These are phyloP conservation scores for Gremmenia infestans DNA, from an alignment of 2,329 filamentous ascomycete genomes.

Conservation along the genomic window DNA sequence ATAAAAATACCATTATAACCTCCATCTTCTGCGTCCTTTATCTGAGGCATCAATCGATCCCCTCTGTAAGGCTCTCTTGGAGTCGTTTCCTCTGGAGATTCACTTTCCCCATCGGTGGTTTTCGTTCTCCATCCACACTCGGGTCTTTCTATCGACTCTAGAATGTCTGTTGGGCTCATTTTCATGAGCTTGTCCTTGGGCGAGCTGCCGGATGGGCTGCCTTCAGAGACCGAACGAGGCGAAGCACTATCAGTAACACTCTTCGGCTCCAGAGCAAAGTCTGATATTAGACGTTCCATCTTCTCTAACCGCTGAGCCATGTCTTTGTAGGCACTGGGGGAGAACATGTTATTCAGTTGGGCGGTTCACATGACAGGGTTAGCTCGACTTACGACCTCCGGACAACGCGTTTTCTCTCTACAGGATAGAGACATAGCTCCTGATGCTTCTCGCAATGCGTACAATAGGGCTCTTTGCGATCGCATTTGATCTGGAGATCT, in stretches of 20 bases:
- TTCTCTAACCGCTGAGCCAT: conserved; percentile 15
- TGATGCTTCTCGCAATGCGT: conserved; percentile 11
- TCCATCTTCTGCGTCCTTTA: not conserved
- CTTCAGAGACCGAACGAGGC: conserved; percentile 6
- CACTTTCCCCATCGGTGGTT: not conserved
- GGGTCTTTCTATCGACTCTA: conserved; percentile 3
- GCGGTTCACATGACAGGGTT: not conserved
- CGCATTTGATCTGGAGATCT: conserved; percentile 9
- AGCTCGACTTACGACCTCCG: conserved; percentile 8
- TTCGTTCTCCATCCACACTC: conserved; percentile 6
- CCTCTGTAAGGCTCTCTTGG: not conserved
- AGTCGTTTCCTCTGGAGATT: not conserved
- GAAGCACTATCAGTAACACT: conserved; percentile 1
- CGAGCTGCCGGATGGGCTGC: not conserved
- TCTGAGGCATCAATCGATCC: not conserved
- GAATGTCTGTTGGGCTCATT: not conserved
- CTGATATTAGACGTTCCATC: conserved; percentile 15
- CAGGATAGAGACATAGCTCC: conserved; percentile 8
- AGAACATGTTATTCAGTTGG: not conserved
- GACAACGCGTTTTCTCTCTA: conserved; percentile 9
- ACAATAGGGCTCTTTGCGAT: conserved; percentile 10
- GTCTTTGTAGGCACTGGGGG: conserved; percentile 12
- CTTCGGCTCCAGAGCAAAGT: conserved; percentile 5
- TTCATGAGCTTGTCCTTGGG: not conserved
- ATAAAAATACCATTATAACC: not conserved